Evolutionary conservation across 352 stramenopile species (phyloP).

Genomic region (Phytophthora pini): DNA sequence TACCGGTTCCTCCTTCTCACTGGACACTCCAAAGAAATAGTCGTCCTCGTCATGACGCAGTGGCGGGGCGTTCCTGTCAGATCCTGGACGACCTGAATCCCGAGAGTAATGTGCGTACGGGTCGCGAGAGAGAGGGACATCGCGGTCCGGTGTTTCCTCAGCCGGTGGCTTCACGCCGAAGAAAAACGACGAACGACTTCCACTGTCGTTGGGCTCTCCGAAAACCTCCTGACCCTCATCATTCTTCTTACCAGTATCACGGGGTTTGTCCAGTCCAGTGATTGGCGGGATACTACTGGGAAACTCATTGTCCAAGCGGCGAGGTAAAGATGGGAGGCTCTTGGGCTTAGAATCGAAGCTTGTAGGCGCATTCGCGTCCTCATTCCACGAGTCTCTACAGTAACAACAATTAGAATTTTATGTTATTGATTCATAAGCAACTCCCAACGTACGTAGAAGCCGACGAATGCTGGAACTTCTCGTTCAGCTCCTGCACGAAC

Average conservation of each 20-base stretch:
- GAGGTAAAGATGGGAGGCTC: slow-evolving; percentile 15
- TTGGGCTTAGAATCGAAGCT: slow-evolving; percentile 19
- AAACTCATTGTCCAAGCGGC: slow-evolving; percentile 17
- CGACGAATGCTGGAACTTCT: slow-evolving; percentile 54
- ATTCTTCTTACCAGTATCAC: slow-evolving; percentile 13
- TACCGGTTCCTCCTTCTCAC: slow-evolving; percentile 22
- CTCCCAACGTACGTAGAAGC: slow-evolving; percentile 46
- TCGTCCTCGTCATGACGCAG: slow-evolving; percentile 55
- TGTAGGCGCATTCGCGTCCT: slow-evolving; percentile 16
- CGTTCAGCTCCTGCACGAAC: slow-evolving; percentile 61
- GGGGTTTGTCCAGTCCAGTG: slow-evolving; percentile 32
- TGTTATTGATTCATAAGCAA: neutral
- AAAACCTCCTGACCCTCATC: slow-evolving; percentile 27
- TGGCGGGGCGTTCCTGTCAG: slow-evolving; percentile 18
- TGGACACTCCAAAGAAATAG: slow-evolving; percentile 52
- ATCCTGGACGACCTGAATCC: slow-evolving; percentile 11
- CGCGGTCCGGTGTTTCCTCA: slow-evolving; percentile 14
- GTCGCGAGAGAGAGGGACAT: slow-evolving; percentile 48
- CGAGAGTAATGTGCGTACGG: slow-evolving; percentile 40
- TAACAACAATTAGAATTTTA: neutral
- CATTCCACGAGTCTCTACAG: slow-evolving; percentile 59
- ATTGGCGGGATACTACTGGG: slow-evolving; percentile 34
- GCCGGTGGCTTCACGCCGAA: slow-evolving; percentile 41
- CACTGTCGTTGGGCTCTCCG: slow-evolving; percentile 27
- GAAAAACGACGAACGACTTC: slow-evolving; percentile 54